Evolutionary conservation across 1,139 yeast species (phyloP).

Genomic region (Kurtzmaniella natalensis): DNA sequence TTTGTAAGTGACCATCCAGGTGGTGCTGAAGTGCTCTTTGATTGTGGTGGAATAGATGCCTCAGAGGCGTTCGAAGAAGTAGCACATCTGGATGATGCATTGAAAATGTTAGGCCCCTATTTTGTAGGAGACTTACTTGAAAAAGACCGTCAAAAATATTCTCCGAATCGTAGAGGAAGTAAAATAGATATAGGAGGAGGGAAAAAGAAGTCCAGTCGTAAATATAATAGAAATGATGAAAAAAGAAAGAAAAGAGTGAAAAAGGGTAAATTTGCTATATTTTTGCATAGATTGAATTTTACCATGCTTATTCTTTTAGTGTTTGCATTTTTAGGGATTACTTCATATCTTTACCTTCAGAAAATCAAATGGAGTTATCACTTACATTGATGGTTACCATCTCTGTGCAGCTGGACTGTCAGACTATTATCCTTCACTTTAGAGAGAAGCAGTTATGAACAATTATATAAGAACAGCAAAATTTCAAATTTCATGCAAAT

Average conservation of each 20-base stretch:
- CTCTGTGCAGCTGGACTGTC: too few relatives aligned
- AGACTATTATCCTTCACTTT: too few relatives aligned
- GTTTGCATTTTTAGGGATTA: slow-evolving; percentile 23
- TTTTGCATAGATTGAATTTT: slow-evolving; percentile 7
- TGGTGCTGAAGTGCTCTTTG: slow-evolving; percentile 62
- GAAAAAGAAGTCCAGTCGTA: slow-evolving; percentile 2
- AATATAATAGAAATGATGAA: slow-evolving; percentile 9
- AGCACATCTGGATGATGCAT: slow-evolving; percentile 44
- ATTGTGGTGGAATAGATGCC: slow-evolving; percentile 73
- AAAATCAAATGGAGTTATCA: slow-evolving; percentile 21
- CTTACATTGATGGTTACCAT: not conserved
- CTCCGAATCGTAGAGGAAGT: slow-evolving; percentile 5
- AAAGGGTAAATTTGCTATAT: not conserved
- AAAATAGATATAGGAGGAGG: slow-evolving; percentile 8
- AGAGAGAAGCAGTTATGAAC: too few relatives aligned
- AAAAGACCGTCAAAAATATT: slow-evolving; percentile 15
- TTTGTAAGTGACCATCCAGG: slow-evolving; percentile 60
- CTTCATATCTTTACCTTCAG: slow-evolving; percentile 25
- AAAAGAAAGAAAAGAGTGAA: slow-evolving; percentile 12
- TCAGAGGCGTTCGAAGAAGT: slow-evolving; percentile 56
- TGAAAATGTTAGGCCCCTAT: slow-evolving; percentile 36
- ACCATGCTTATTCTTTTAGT: slow-evolving; percentile 17
- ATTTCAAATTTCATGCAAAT: too few relatives aligned
- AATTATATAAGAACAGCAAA: too few relatives aligned
- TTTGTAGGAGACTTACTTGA: slow-evolving; percentile 28